Evolutionary conservation across 2,329 filamentous ascomycete species (phyloP), one percentile per base, ranked within the genome.

Genomic region (Leptographium radiaticola): DNA sequence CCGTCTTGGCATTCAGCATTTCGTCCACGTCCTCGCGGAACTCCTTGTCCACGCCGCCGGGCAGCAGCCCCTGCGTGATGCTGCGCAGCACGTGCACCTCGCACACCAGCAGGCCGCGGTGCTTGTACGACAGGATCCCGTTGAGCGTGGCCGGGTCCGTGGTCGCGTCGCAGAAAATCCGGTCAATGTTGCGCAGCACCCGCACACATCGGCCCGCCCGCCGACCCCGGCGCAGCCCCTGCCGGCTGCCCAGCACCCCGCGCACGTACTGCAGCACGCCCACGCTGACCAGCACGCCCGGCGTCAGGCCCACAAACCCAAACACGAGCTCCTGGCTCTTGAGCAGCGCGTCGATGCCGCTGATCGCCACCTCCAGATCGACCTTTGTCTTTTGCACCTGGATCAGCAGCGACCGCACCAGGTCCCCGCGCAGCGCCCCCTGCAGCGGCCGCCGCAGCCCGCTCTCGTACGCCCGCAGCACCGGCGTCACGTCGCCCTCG

Each of bases 321-420:
- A 98, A 98, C 30, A 98, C 87, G 49, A 98, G 77, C 66, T 98
- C 91, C 65, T 98, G 93, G 63, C 90, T 96, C 71, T 93, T 95
- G 55, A 98, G 76, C 36, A 98, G 77, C 38, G 89, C 82, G 72
- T 98, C 91, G 59, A 98, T 98, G 18, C 93, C 93, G 56, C 87
- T 89, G 71, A 98, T 90, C 15, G 93, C 93, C 57, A 97, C 84
- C 68, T 98, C 93, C 13, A 98, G 83, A 64, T 98, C 93, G 10
- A 98, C 93, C 72, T 98, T 98, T 25, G 93, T 97, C 75, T 98
- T 98, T 64, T 98, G 93, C 40, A 98, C 84, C 65, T 98, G 93
- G 53, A 98, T 97, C 46, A 98, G 75, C 33, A 98, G 79, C 6
- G 91, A 89, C 51, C 91, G 84, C 39, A 97, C 79, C 33, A 98